These are phyloP conservation scores for Plasmodium relictum DNA, from an alignment of 169 alveolate genomes.

Conservation along the genomic window DNA sequence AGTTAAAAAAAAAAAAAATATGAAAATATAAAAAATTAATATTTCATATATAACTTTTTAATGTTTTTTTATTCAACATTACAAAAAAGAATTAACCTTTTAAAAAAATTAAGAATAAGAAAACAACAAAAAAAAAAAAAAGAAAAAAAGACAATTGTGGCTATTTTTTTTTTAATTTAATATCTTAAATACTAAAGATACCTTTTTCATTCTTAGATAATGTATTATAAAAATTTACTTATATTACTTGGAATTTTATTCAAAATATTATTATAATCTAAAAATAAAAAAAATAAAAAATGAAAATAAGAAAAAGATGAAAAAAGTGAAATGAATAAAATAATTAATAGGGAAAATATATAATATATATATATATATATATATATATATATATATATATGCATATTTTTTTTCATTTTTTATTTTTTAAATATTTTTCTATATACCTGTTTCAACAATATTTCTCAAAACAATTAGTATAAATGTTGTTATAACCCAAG, in stretches of 20 bases:
- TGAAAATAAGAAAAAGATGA: neutral
- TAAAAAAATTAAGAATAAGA: too few species aligned
- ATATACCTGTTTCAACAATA: constrained; percentile 38
- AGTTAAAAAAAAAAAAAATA: constrained; percentile 1
- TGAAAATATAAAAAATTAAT: neutral
- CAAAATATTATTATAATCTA: constrained; percentile 42
- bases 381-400: neutral
- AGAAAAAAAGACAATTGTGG: neutral
- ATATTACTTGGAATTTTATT: constrained; percentile 47
- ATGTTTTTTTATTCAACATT: neutral
- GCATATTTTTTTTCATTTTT: neutral
- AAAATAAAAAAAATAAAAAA: neutral
- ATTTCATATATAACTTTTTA: neutral
- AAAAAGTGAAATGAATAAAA: neutral
- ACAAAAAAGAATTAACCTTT: too few species aligned
- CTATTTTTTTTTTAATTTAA: neutral
- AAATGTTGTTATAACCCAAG: constrained; percentile 23
- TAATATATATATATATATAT: neutral
- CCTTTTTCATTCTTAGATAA: neutral
- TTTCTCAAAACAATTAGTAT: constrained; percentile 21
- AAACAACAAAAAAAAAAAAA: neutral
- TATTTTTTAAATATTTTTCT: neutral
- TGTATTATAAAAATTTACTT: constrained; percentile 30
- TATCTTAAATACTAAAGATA: neutral
- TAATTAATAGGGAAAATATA: neutral